Percentiles rank a stretch among this genome's conserved stretches.
phyloP scores from a whole-genome alignment of 1,284 basidiomycete genomes.

The Ceratorhiza oryzae-sativae region DNA sequence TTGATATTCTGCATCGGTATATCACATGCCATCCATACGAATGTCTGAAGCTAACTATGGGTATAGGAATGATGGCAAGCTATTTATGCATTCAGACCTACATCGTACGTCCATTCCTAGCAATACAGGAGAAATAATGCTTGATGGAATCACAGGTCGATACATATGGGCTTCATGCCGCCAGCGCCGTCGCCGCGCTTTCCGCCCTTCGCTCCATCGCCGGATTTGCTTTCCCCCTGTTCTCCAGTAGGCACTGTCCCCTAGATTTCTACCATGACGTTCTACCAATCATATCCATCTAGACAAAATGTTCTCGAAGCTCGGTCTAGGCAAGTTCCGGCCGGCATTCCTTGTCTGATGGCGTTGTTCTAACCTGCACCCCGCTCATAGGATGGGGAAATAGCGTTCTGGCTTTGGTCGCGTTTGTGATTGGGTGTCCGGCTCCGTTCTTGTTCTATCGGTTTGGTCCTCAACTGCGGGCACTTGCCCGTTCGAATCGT shows the following conservation, averaged over 20 bases:
- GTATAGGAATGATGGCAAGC: constrained; percentile 38
- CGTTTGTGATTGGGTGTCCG: constrained; percentile 33
- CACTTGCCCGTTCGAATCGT: constrained; percentile 17
- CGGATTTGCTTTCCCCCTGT: constrained; percentile 40
- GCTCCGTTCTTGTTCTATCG: constrained; percentile 38
- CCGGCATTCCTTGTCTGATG: not conserved
- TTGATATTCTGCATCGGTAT: constrained; percentile 35
- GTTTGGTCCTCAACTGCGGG: constrained; percentile 33
- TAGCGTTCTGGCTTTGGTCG: constrained; percentile 38
- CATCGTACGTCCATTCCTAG: constrained; percentile 30
- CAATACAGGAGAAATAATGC: not conserved
- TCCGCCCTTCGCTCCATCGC: constrained; percentile 39
- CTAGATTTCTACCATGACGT: not conserved
- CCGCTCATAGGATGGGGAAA: constrained; percentile 40
- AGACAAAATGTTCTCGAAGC: constrained; percentile 21
- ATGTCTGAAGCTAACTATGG: not conserved
- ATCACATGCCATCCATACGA: not conserved
- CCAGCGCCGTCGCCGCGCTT: constrained; percentile 39
- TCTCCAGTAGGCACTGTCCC: constrained; percentile 33
- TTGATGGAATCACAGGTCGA: constrained; percentile 28
- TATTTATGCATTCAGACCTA: constrained; percentile 40
- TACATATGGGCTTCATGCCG: constrained; percentile 37
- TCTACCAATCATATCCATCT: not conserved
- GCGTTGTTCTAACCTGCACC: not conserved
- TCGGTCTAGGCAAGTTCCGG: not conserved